Conservation (phyloP, 306 rosid species). For the Arachis hypogaea region DNA sequence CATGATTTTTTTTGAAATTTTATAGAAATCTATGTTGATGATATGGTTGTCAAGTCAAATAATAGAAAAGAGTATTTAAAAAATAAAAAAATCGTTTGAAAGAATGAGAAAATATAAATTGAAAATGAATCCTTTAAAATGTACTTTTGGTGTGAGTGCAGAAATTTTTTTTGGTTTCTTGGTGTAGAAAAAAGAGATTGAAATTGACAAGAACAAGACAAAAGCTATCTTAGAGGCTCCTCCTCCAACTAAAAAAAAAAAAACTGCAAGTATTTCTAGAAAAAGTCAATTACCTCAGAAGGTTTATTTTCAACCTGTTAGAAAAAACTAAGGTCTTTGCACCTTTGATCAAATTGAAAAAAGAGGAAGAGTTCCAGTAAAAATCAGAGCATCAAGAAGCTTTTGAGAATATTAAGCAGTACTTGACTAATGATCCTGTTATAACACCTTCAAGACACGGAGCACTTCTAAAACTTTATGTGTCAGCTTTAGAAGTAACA, state of each 20-base stretch:
- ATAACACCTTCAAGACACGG: background rate
- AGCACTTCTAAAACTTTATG: background rate
- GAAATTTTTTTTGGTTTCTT: too few species aligned
- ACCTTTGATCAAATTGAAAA: background rate
- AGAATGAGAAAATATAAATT: background rate
- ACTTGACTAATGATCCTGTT: background rate
- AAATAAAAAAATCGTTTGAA: background rate
- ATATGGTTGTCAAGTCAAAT: too few species aligned
- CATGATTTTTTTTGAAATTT: too few species aligned
- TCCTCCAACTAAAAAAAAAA: too few species aligned
- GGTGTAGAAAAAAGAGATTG: too few species aligned
- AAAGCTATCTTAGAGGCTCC: too few species aligned
- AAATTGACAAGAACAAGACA: too few species aligned
- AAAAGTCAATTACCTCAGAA: background rate
- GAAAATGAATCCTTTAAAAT: too few species aligned
- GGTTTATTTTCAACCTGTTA: background rate
- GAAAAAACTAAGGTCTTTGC: background rate
- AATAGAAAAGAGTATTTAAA: too few species aligned
- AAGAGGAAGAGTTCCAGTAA: background rate
- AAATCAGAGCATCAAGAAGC: background rate
- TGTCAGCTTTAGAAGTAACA: background rate
- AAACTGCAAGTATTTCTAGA: background rate
- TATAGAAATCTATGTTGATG: too few species aligned
- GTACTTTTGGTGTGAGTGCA: too few species aligned
- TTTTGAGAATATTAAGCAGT: background rate